Base-by-base conservation (phyloP, 768 basidiomycete species). In the Russula compacta region DNA sequence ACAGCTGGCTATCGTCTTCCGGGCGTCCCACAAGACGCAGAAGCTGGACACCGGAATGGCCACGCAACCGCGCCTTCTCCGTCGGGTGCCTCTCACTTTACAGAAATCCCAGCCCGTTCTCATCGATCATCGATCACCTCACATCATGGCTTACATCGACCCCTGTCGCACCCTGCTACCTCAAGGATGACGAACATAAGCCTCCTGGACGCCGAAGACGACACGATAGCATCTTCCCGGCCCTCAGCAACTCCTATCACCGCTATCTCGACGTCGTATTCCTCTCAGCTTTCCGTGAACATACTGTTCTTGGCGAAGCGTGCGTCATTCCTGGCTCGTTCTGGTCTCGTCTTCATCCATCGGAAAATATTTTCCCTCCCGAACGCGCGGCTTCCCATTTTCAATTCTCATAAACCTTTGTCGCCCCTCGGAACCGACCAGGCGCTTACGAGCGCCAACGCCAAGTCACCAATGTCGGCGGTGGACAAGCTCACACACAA, bases 401-500 rank as follows among this genome's bases (percentile, higher is more conserved):
- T 46, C 21, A 4, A 36, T 17, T n/a, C 47, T 21, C n/a, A 33
- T 8, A 38, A 19, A 24, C 39, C 46, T 2, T 15, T 56, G 19
- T 42, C 56, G 17, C 32, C 39, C 38, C 10, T 24, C 14, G 36
- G 42, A 21, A 15, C 29, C 29, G 14, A 38, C 17, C 50, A 8
- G 11, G n/a, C 29, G 8, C 32, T 40, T 43, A 1, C n/a, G 17
- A 32, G 33, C 12, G 36, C 39, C 33, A 17, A 2, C 7, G 19
- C 10, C 38, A 48, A 35, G 9, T 6, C 53, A 2, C 19, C 17
- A 11, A 19, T 66, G 42, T 56, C 58, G 17, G 21, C 54, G 11
- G 50, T 50, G 32, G 72, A 74, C 57, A 79, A 77, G 63, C 77
- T 82, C 60, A 82, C 81, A 6, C 69, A 75, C 51, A 82, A 81